Conservation (phyloP, 2,329 filamentous ascomycete genomes). For the Epicoccum sorghinum region DNA sequence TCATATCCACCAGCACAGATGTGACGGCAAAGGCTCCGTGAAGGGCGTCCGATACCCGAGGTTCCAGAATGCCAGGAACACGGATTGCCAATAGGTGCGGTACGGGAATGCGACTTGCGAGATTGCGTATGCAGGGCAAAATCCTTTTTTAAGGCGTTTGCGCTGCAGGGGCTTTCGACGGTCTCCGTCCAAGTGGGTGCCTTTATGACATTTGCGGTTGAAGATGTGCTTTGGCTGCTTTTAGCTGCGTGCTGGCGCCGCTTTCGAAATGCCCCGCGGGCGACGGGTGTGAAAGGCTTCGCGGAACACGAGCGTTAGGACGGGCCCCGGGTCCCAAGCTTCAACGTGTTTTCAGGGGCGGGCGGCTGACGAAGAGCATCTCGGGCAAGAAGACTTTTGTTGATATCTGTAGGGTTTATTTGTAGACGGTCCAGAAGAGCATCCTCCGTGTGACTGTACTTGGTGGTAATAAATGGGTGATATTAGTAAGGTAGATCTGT, state of each 20-base stretch:
- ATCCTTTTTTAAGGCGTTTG: background rate
- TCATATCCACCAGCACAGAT: background rate
- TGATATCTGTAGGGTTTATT: background rate
- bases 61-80: conserved; percentile 8
- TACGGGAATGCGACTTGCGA: conserved; percentile 3
- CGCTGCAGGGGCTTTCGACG: conserved; percentile 13
- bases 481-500: conserved; percentile 6
- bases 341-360: conserved; percentile 4
- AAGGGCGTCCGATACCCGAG: conserved; percentile 5
- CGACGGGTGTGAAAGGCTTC: background rate
- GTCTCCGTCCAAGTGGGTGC: conserved; percentile 7
- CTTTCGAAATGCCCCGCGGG: background rate
- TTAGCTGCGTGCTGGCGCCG: background rate
- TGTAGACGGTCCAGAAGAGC: conserved; percentile 4
- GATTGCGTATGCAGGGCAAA: conserved; percentile 12
- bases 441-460: background rate
- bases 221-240: conserved; percentile 1
- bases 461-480: background rate
- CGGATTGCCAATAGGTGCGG: background rate
- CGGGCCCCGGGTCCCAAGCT: conserved; percentile 4
- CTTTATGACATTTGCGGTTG: conserved; percentile 4
- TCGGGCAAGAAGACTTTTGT: conserved; percentile 2
- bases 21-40: background rate
- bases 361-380: background rate
- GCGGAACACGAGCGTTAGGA: conserved; percentile 12